Evolutionary conservation across 352 stramenopile genomes (phyloP).

Genomic region (Phytopythium mirpurense): DNA sequence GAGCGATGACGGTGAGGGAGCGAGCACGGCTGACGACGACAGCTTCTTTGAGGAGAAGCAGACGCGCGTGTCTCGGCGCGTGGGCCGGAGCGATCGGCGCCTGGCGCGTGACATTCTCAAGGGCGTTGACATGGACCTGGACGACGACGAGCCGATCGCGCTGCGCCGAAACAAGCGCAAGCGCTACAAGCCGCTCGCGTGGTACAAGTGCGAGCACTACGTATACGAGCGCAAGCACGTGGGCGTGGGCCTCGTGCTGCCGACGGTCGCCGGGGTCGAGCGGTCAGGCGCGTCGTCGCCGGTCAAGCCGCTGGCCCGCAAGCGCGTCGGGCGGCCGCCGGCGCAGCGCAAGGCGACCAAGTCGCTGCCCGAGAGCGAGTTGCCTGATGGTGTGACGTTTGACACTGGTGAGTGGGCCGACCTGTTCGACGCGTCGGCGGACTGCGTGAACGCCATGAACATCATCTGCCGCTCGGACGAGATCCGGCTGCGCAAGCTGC

Average conservation of each 20-base stretch:
- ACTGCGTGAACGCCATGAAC: slow-evolving; percentile 70
- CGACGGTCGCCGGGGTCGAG: slow-evolving; percentile 70
- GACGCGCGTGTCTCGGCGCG: slow-evolving; percentile 16
- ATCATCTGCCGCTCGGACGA: slow-evolving; percentile 71
- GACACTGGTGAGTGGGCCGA: slow-evolving; percentile 69
- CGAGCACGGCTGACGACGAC: slow-evolving; percentile 36
- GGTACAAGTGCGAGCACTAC: slow-evolving; percentile 87
- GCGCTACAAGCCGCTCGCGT: slow-evolving; percentile 81
- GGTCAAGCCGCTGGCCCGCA: slow-evolving; percentile 14
- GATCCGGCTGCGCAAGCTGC: slow-evolving; percentile 71
- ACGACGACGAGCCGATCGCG: slow-evolving; percentile 25
- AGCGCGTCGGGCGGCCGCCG: slow-evolving; percentile 22
- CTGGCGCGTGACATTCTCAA: slow-evolving; percentile 49
- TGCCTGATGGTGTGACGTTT: slow-evolving; percentile 52
- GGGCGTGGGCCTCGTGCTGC: slow-evolving; percentile 76
- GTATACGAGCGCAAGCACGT: slow-evolving; percentile 80
- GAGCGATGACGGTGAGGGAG: slow-evolving; percentile 34
- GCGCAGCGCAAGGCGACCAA: slow-evolving; percentile 29
- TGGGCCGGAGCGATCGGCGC: slow-evolving; percentile 20
- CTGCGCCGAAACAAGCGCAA: slow-evolving; percentile 72
- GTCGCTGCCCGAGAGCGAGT: slow-evolving; percentile 28
- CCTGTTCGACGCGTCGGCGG: slow-evolving; percentile 53
- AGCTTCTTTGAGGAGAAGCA: slow-evolving; percentile 36
- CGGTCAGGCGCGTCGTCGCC: slow-evolving; percentile 54
- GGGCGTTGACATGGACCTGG: slow-evolving; percentile 24